A percentile compares a stretch with the other conserved stretches of the same genome.
These are phyloP conservation scores for Symmetrospora coprosmae DNA, from an alignment of 768 basidiomycete species.

Conservation along the genomic window DNA sequence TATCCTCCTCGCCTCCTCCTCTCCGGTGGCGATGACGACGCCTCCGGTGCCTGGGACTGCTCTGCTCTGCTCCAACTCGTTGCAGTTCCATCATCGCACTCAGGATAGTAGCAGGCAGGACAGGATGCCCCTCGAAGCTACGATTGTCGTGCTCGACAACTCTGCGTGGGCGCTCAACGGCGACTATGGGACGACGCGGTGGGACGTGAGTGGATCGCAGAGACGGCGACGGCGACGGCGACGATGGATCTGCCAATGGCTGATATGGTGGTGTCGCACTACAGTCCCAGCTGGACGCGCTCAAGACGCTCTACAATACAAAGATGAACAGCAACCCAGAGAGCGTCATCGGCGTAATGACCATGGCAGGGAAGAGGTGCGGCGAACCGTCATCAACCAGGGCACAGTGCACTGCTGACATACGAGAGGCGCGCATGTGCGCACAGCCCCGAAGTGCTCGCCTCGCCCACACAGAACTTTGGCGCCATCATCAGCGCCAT, in stretches of 20 bases:
- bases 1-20: too few relatives aligned
- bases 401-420: constrained; percentile 28
- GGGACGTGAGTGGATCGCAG: too few relatives aligned
- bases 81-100: too few relatives aligned
- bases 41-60: too few relatives aligned
- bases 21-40: too few relatives aligned
- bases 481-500: constrained; percentile 76
- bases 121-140: constrained; percentile 87
- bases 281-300: constrained; percentile 85
- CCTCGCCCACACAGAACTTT: constrained; percentile 86
- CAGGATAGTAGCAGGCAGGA: too few relatives aligned
- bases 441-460: constrained; percentile 77
- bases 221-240: neutral
- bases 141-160: constrained; percentile 95
- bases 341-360: constrained; percentile 94
- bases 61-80: too few relatives aligned
- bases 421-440: neutral
- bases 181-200: constrained; percentile 58
- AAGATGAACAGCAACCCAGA: constrained; percentile 95
- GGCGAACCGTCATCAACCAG: too few relatives aligned
- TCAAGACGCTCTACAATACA: constrained; percentile 72
- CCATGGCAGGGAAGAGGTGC: constrained; percentile 92
- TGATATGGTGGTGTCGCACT: too few relatives aligned
- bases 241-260: neutral
- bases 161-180: constrained; percentile 95